Evolutionary conservation across 139 green algal genomes (phyloP), one percentile per base, ranked within the genome.

Genomic region (Chlorella sorokiniana): DNA sequence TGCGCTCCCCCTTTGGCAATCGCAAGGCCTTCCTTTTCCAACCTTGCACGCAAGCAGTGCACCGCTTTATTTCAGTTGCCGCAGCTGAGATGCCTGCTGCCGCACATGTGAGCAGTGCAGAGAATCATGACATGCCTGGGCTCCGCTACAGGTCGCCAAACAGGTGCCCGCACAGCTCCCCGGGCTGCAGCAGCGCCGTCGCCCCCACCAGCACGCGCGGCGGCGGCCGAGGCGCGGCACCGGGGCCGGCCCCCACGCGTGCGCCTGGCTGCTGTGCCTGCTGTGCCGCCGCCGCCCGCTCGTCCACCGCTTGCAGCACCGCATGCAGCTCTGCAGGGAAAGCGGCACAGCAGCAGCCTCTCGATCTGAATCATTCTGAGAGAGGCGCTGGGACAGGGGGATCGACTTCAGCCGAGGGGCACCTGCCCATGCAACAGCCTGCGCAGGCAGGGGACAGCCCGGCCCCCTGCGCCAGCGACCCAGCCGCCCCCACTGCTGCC

Each of bases 321-420:
- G 51, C 52, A 11, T 79, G 73, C 35, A 79, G 54, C 54, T 79
- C 73, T 79, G 73, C 37, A 40, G 54, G 48, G 11, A 16, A 56
- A 25, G 48, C 16, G 48, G 48, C 11, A 56, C 48, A 11, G 16
- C 11, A 56, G 48, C 48, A 56, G 48, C 48, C n/a, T n/a, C n/a
- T n/a, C n/a, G n/a, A n/a, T n/a, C n/a, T n/a, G n/a, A n/a, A n/a
- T n/a, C n/a, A n/a, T n/a, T n/a, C n/a, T n/a, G n/a, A n/a, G n/a
- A n/a, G n/a, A n/a, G n/a, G n/a, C n/a, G n/a, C n/a, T n/a, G n/a
- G n/a, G n/a, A n/a, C n/a, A n/a, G n/a, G n/a, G n/a, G n/a, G n/a
- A n/a, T n/a, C n/a, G n/a, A n/a, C n/a, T n/a, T n/a, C n/a, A n/a
- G n/a, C n/a, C n/a, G n/a, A n/a, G n/a, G n/a, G n/a, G n/a, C n/a